A percentile compares a stretch with the other conserved stretches of the same genome.
phyloP scores from a whole-genome alignment of 306 rosid genomes.

The Glycyrrhiza uralensis region DNA sequence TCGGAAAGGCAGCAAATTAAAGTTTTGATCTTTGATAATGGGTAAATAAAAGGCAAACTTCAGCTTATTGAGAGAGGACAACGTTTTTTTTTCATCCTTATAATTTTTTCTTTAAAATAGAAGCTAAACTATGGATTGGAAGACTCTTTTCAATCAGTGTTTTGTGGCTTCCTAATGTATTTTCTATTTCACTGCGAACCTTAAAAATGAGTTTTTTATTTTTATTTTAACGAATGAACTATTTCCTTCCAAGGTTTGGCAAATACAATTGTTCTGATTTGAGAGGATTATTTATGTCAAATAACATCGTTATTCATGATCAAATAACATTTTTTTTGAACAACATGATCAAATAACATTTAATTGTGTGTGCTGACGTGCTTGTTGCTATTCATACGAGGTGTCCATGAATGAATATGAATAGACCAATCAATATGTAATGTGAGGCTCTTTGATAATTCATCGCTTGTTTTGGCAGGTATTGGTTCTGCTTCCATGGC shows the following conservation, averaged over 20 bases:
- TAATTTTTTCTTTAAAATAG: background rate
- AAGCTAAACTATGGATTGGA: background rate
- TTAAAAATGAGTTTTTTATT: background rate
- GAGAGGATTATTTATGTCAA: background rate
- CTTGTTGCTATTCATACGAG: background rate
- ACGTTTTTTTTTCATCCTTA: background rate
- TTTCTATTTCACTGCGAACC: background rate
- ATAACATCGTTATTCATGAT: too few species aligned
- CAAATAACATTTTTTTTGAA: too few species aligned
- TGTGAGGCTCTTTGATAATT: too few species aligned
- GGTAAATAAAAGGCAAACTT: background rate
- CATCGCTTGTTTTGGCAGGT: slow-evolving; percentile 28
- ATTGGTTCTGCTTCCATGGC: slow-evolving; percentile 44
- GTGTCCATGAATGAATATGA: background rate
- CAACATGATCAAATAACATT: background rate
- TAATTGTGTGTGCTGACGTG: background rate
- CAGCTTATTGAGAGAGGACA: background rate
- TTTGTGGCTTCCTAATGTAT: background rate
- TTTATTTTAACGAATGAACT: background rate
- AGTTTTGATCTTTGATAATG: slow-evolving; percentile 4
- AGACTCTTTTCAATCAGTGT: background rate
- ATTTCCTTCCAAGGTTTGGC: background rate
- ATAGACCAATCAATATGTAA: background rate
- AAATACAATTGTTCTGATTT: background rate
- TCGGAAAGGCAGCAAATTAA: background rate